Evolutionary conservation across 257 asterid genomes (phyloP).

Genomic region (Fraxinus excelsior): DNA sequence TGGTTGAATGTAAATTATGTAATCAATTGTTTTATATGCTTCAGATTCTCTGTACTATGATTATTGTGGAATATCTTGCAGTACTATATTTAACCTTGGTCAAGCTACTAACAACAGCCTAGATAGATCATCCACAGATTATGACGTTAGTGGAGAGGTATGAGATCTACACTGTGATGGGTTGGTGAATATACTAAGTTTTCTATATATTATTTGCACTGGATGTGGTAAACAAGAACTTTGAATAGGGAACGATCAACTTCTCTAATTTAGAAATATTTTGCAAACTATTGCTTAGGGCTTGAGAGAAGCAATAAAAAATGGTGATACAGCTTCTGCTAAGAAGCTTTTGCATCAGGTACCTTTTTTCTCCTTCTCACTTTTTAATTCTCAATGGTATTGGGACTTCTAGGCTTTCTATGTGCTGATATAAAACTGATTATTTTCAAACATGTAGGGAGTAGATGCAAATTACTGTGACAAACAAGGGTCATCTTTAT

Average conservation of each 20-base stretch:
- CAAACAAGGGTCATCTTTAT: slow-evolving; percentile 90
- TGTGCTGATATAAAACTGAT: slow-evolving; percentile 17
- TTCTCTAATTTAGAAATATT: slow-evolving; percentile 12
- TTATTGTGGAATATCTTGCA: slow-evolving; percentile 50
- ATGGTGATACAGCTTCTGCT: slow-evolving; percentile 80
- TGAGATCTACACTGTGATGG: neutral
- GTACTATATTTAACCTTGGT: slow-evolving; percentile 69
- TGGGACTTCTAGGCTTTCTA: slow-evolving; percentile 11
- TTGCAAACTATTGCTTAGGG: slow-evolving; percentile 56
- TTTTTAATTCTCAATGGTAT: slow-evolving; percentile 21
- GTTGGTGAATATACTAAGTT: slow-evolving; percentile 1
- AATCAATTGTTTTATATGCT: neutral
- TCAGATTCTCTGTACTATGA: neutral
- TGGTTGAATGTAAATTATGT: neutral
- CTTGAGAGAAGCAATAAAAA: slow-evolving; percentile 92
- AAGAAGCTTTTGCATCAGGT: slow-evolving; percentile 87
- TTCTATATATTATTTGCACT: slow-evolving; percentile 9
- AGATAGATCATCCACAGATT: slow-evolving; percentile 45
- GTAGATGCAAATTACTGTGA: slow-evolving; percentile 89
- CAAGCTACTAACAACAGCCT: slow-evolving; percentile 57
- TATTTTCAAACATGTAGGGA: slow-evolving; percentile 52
- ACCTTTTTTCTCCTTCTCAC: slow-evolving; percentile 30
- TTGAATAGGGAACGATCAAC: neutral
- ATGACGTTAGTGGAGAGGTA: slow-evolving; percentile 96
- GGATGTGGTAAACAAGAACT: neutral